phyloP scores from a whole-genome alignment of 129 eudicot genomes.

The Arctium lappa region DNA sequence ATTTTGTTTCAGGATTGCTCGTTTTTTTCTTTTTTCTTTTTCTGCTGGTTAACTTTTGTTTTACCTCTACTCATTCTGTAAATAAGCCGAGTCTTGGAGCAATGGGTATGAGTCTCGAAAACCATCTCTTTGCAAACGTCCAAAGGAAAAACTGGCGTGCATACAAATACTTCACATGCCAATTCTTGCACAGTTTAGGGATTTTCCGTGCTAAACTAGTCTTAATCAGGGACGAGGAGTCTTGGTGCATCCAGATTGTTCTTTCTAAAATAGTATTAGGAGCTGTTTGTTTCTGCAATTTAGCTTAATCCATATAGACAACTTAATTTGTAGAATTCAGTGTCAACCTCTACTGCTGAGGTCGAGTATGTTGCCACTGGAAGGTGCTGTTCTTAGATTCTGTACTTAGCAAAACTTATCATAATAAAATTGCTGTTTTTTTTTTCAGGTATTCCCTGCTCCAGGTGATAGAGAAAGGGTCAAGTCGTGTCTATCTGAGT shows the following conservation, averaged over 20 bases:
- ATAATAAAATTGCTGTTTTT: background rate
- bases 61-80: no score
- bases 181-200: background rate
- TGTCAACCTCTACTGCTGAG: background rate
- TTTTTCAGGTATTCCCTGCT: constrained; percentile 63
- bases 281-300: background rate
- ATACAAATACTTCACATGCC: background rate
- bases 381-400: background rate
- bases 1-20: no score
- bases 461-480: constrained; percentile 81
- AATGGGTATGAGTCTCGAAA: background rate
- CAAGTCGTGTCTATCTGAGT: constrained; percentile 76
- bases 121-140: background rate
- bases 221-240: background rate
- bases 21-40: no score
- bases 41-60: background rate
- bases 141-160: background rate
- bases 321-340: no score
- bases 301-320: no score
- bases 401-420: background rate
- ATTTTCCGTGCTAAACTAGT: background rate
- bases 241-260: no score
- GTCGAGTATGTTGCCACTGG: background rate
- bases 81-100: no score
- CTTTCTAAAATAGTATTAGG: background rate